Base-by-base conservation (phyloP, 2,329 filamentous ascomycete species). In the Diaporthe aspalathi region DNA sequence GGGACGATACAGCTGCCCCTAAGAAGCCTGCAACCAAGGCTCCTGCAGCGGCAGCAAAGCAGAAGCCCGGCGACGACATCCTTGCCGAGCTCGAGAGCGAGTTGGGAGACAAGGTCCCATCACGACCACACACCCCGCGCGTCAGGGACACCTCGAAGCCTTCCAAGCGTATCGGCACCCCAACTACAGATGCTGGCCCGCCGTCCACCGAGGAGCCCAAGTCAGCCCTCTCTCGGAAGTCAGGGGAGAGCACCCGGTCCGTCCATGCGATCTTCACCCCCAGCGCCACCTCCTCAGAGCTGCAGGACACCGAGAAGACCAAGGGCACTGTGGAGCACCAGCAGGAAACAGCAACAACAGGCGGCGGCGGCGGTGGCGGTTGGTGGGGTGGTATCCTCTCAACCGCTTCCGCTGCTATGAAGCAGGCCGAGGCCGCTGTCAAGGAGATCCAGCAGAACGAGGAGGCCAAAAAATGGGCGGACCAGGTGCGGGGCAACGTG, bases 361-460 rank as follows among this genome's bases (percentile, higher is more conserved):
- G 79, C 66, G 32, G 32, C 32, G 32, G 71, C 75, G n/a, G 73
- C 75, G 70, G 73, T 71, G 72, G 76, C 75, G 52, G 69, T 17
- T 63, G 78, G 57, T 52, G 90, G 92, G 93, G 94, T 78, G 92
- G 94, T 27, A 83, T 98, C 67, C 88, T 96, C 77, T 93, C 93
- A 52, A 95, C 94, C 0, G 94, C 94, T 45, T 90, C 92, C 4
- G 92, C 93, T n/a, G 93, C 92, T 32, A 91, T 97, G 83, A 97
- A 97, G 85, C 94, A 95, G 81, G 95, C 96, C 57, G 95, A 98
- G 82, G 94, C 92, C 9, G 92, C 95, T 0, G 95, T 97, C 74
- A 97, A 95, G 80, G 94, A 98, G 81, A 95, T 99, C 60, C 94
- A 97, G 80, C 92, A 96, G 79, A 98, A 97, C 77, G 94, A 98